Percentiles rank a stretch among this genome's conserved stretches.
Conservation (phyloP, 2,329 filamentous ascomycete genomes). For the Furcasterigmium sp. region DNA sequence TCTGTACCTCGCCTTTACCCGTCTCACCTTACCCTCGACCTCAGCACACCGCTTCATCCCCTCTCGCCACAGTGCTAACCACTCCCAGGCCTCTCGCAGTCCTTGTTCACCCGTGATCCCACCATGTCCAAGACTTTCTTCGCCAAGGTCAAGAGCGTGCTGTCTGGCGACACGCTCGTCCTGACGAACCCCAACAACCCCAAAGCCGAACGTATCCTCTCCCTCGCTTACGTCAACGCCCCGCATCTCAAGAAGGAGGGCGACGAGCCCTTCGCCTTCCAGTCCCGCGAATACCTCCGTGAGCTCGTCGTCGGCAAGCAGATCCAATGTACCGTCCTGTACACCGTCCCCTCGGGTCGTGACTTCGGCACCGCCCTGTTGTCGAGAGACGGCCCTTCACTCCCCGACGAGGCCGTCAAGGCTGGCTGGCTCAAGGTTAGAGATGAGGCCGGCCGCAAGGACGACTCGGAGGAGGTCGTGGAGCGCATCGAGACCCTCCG, state of each 20-base stretch:
- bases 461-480: conserved; percentile 72
- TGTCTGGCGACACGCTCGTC: conserved; percentile 89
- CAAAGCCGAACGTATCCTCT: conserved; percentile 77
- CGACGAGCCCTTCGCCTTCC: conserved; percentile 88
- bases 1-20: background rate
- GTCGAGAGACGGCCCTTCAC: conserved; percentile 64
- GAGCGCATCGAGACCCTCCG: conserved; percentile 73
- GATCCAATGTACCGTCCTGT: conserved; percentile 78
- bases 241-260: conserved; percentile 83
- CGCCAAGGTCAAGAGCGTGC: conserved; percentile 84
- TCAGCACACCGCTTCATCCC: background rate
- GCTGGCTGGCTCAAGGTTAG: conserved; percentile 91
- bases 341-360: conserved; percentile 80
- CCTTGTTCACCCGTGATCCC: conserved; percentile 7
- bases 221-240: conserved; percentile 86
- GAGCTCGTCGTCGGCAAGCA: conserved; percentile 79
- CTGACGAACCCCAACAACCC: conserved; percentile 78
- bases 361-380: conserved; percentile 81
- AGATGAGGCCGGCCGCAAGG: conserved; percentile 88
- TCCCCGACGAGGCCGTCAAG: conserved; percentile 80
- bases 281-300: conserved; percentile 89
- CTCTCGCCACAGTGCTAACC: background rate
- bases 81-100: conserved; percentile 1
- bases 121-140: conserved; percentile 50
- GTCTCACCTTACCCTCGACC: background rate